Conservation (phyloP, 495 filamentous ascomycete genomes). For the Bombardia bombarda region DNA sequence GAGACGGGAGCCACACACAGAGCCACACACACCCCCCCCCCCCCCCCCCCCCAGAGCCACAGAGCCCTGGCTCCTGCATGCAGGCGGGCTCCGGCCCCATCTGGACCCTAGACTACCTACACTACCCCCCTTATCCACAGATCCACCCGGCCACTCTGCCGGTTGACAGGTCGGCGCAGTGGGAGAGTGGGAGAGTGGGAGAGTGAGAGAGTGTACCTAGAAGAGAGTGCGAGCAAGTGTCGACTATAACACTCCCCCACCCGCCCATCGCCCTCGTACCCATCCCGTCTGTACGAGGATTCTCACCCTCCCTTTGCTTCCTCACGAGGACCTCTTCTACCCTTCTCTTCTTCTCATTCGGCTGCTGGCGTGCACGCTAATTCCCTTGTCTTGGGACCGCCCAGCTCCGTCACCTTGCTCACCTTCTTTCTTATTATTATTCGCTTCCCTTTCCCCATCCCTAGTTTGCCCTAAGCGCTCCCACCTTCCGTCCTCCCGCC, state of each 20-base stretch:
- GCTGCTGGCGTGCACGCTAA: conserved; percentile 48
- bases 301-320: conserved; percentile 41
- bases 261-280: conserved; percentile 23
- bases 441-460: conserved; percentile 45
- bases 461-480: conserved; percentile 41
- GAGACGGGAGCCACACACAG: too few species aligned
- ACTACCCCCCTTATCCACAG: not conserved
- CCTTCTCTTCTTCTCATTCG: conserved; percentile 44
- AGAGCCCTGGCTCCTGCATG: too few species aligned
- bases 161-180: not conserved
- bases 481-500: conserved; percentile 42
- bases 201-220: too few species aligned
- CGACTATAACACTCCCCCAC: conserved; percentile 39
- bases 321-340: conserved; percentile 37
- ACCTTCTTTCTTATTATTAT: conserved; percentile 44
- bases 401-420: conserved; percentile 42
- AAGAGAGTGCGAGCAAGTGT: conserved; percentile 7
- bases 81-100: conserved; percentile 1
- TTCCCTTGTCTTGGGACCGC: conserved; percentile 52
- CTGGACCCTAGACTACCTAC: conserved; percentile 2
- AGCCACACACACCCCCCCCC: too few species aligned
- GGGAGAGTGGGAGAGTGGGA: too few species aligned
- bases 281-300: conserved; percentile 34
- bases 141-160: not conserved
- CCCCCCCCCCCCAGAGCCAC: too few species aligned